Evolutionary conservation across 768 basidiomycete genomes (phyloP), one percentile per base, ranked within the genome.

Genomic region (Inosperma sp.): DNA sequence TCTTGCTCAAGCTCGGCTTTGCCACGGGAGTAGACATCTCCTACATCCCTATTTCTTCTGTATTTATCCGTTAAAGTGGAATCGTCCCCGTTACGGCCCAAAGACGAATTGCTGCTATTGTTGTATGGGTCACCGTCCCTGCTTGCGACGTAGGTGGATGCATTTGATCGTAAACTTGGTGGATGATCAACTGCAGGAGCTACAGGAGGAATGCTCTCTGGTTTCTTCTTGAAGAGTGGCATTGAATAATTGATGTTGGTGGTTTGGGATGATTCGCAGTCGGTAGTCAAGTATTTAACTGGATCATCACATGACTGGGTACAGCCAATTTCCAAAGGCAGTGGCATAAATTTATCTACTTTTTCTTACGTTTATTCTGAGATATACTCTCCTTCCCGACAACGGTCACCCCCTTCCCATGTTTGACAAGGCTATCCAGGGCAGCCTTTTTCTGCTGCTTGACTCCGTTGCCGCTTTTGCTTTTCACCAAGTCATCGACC

Each of bases 381-480:
- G 50, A 41, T 7, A 36, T 17, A n/a, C 50, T 51, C 57, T 68
- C 70, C 67, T 93, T 94, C 19, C 92, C 93, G 34, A 94, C 79
- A 14, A 94, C 83, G 0, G 91, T 93, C 33, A 93, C 86, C 0
- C 93, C 91, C 62, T 82, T 87, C 1, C 91, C 89, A 25, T 75
- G 79, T 63, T 90, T 93, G 23, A 96, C 84, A 7, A 96, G 77
- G 8, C 23, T 48, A 16, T 25, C 29, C 34, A 48, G 25, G 9
- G 34, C 46, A 35, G 46, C 12, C 34, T 37, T 23, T 19, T 37
- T 48, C 17, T 48, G 34, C 60, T 82, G 84, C 68, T 86, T 89
- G 21, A 82, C 74, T 21, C 75, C 74, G 22, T 77, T 71, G 22
- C 73, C 63, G n/a, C 75, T 69, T 57, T 74, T 79, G 49, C 65